Evolutionary conservation across 2,329 filamentous ascomycete genomes (phyloP).

Genomic region (Phyllachora maydis): DNA sequence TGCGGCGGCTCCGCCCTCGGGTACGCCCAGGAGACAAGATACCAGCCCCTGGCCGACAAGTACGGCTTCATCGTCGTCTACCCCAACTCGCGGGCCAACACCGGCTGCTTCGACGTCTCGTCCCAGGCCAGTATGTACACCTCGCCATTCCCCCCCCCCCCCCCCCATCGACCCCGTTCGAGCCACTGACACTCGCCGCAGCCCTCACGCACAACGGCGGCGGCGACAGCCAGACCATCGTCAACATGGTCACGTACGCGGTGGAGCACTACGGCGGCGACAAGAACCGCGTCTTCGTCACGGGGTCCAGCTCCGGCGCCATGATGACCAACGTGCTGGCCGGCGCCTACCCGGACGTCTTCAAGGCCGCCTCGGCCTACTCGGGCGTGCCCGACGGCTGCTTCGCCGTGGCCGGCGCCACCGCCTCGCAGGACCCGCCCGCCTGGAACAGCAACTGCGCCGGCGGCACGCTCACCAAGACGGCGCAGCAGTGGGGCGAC

Average conservation of each 20-base stretch:
- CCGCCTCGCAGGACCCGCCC: slow-evolving; percentile 14
- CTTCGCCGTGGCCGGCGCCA: slow-evolving; percentile 19
- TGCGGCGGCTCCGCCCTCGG: slow-evolving; percentile 30
- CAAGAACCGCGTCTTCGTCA: slow-evolving; percentile 23
- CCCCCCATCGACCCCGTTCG: neutral
- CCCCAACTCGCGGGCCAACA: slow-evolving; percentile 17
- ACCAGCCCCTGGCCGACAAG: slow-evolving; percentile 28
- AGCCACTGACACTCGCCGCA: slow-evolving; percentile 2
- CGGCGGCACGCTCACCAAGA: slow-evolving; percentile 21
- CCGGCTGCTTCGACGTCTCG: slow-evolving; percentile 38
- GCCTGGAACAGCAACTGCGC: slow-evolving; percentile 35
- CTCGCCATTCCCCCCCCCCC: neutral
- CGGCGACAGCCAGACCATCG: slow-evolving; percentile 26
- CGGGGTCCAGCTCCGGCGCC: slow-evolving; percentile 23
- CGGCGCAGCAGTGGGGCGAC: slow-evolving; percentile 18
- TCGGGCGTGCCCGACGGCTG: slow-evolving; percentile 34
- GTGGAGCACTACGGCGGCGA: slow-evolving; percentile 25
- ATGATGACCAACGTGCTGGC: slow-evolving; percentile 35
- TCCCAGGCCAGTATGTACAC: slow-evolving; percentile 16
- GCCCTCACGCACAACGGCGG: slow-evolving; percentile 28
- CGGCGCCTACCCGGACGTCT: slow-evolving; percentile 32
- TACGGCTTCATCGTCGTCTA: slow-evolving; percentile 33
- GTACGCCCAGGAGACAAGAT: slow-evolving; percentile 28
- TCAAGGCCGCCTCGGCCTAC: slow-evolving; percentile 27
- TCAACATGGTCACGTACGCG: slow-evolving; percentile 30